Percentiles rank a stretch among this genome's conserved stretches.
phyloP scores from a whole-genome alignment of 306 rosid genomes.

The Vigna nakashimae region DNA sequence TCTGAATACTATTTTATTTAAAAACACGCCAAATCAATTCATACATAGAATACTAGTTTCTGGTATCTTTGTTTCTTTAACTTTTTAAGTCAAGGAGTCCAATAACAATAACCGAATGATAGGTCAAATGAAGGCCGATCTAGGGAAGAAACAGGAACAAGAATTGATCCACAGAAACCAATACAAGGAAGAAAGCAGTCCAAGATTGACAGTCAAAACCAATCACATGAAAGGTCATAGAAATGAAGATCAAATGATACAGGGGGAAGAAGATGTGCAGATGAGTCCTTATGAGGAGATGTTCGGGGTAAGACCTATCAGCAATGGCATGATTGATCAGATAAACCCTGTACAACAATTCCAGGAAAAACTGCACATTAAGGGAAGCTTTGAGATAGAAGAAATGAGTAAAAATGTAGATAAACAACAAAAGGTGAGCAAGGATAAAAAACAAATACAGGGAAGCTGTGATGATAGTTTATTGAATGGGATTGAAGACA shows the following conservation, averaged over 20 bases:
- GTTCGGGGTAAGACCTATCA: not conserved
- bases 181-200: slow-evolving; percentile 7
- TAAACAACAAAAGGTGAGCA: slow-evolving; percentile 1
- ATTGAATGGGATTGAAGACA: slow-evolving; percentile 7
- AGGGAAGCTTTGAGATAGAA: slow-evolving; percentile 33
- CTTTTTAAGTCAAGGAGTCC: not conserved
- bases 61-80: slow-evolving; percentile 4
- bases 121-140: slow-evolving; percentile 42
- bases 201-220: not conserved
- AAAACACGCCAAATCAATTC: not conserved
- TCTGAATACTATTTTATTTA: not conserved
- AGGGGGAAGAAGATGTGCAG: slow-evolving; percentile 28
- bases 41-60: slow-evolving; percentile 2
- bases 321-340: slow-evolving; percentile 24
- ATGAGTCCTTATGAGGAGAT: not conserved
- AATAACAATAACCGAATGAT: slow-evolving; percentile 31
- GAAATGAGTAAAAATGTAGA: slow-evolving; percentile 6
- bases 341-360: slow-evolving; percentile 11
- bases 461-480: slow-evolving; percentile 36
- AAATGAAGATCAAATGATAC: slow-evolving; percentile 3
- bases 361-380: slow-evolving; percentile 22
- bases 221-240: not conserved
- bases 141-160: not conserved
- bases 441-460: slow-evolving; percentile 36
- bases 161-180: slow-evolving; percentile 12